These are phyloP conservation scores for Leucosporidium yakuticum DNA, from an alignment of 768 basidiomycete species.

Conservation along the genomic window DNA sequence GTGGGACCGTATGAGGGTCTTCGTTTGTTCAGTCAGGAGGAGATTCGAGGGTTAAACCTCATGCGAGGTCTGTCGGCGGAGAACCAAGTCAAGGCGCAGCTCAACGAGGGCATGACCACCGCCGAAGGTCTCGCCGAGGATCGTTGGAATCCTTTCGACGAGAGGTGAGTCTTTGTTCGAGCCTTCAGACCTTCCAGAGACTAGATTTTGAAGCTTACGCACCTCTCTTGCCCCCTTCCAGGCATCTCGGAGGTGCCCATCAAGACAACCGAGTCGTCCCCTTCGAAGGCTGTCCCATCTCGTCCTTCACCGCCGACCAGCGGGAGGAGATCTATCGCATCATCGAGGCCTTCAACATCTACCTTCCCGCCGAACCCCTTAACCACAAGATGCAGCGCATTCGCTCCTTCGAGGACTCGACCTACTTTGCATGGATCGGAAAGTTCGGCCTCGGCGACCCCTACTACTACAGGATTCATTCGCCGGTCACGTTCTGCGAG, in stretches of 20 bases:
- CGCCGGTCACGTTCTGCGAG: constrained; percentile 40
- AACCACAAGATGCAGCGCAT: constrained; percentile 12
- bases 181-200: not conserved
- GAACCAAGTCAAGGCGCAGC: constrained; percentile 37
- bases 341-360: constrained; percentile 38
- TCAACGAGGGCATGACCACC: constrained; percentile 32
- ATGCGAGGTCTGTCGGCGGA: constrained; percentile 37
- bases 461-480: constrained; percentile 41
- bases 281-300: constrained; percentile 37
- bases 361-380: constrained; percentile 35
- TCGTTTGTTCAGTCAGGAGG: constrained; percentile 38
- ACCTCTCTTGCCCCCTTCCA: not conserved
- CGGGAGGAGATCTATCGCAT: constrained; percentile 31
- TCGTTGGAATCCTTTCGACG: constrained; percentile 41
- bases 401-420: constrained; percentile 26
- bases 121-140: constrained; percentile 35
- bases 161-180: constrained; percentile 9
- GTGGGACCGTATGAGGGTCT: constrained; percentile 37
- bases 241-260: constrained; percentile 40
- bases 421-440: constrained; percentile 41
- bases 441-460: constrained; percentile 38
- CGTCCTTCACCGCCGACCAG: constrained; percentile 31
- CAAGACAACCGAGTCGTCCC: constrained; percentile 41
- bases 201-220: no score
- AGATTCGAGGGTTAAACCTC: constrained; percentile 37